Evolutionary conservation across 345 rosid genomes (phyloP), one percentile per base, ranked within the genome.

Genomic region (Populus tremula): DNA sequence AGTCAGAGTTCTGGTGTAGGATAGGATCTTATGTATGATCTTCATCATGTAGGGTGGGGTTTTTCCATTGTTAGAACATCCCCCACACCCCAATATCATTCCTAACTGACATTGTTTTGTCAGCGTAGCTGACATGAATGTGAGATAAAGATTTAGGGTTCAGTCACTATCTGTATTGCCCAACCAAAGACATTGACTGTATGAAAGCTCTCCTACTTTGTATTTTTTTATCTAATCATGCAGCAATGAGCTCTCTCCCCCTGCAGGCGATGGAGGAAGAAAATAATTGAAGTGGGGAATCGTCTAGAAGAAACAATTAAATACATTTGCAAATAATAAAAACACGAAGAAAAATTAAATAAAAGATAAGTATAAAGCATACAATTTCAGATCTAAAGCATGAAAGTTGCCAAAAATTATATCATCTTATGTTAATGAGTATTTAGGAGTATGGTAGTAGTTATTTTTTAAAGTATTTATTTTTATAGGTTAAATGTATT

Each of bases 401-500:
- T 10, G 45, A 41, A 41, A 10, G 45, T 41, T 10, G 13, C 13
- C 47, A 11, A 10, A 10, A 41, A 41, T 41, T 11, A 3, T 11
- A 2, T 43, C 47, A 11, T 43, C 14, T 2, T 2, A 41, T 4
- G 3, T 41, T 9, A 41, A 2, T 3, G 33, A 2, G 33, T 31
- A 3, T 31, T 4, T 33, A 0, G 4, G 4, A 33, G 4, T 33
- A 0, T 33, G 0, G 0, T 4, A 4, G 5, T 3, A 0, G 5
- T 33, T 33, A 0, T 33, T 33, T 33, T 33, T 4, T 0, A 33
- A 0, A n/a, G n/a, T n/a, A n/a, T n/a, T n/a, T n/a, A n/a, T n/a
- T n/a, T n/a, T 33, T 0, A 33, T 25, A 25, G 25, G 25, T 25
- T 25, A 33, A 33, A 33, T 33, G 0, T 4, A 33, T 33, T 4